Conservation (phyloP, 345 rosid genomes). For the Salix purpurea region DNA sequence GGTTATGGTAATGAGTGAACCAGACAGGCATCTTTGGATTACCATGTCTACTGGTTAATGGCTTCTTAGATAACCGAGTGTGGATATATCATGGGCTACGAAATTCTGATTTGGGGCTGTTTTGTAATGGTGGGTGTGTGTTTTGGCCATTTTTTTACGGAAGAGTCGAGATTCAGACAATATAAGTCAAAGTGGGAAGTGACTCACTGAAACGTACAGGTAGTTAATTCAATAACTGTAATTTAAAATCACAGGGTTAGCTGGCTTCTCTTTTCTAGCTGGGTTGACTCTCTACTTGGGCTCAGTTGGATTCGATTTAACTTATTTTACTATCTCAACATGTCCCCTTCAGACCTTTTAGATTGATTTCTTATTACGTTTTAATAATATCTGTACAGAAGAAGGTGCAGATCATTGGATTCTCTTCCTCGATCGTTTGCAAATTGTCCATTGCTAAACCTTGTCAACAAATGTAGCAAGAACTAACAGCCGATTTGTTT, state of each 20-base stretch:
- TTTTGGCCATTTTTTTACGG: not conserved
- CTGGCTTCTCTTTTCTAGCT: not conserved
- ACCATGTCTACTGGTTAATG: not conserved
- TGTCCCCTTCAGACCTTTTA: not conserved
- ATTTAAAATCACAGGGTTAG: not conserved
- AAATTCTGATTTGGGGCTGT: not conserved
- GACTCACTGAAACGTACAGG: not conserved
- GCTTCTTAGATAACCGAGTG: not conserved
- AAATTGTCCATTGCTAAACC: no score
- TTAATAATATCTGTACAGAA: no score
- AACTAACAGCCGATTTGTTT: no score
- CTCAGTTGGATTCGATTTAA: not conserved
- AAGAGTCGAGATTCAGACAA: slow-evolving; percentile 2
- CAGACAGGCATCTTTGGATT: not conserved
- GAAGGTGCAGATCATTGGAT: no score
- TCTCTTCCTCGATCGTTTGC: no score
- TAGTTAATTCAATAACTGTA: not conserved
- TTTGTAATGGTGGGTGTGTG: not conserved
- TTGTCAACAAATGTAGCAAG: no score
- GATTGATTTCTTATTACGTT: no score
- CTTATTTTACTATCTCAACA: not conserved
- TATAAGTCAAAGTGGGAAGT: not conserved
- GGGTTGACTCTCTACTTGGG: not conserved
- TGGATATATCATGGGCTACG: not conserved
- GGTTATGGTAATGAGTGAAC: slow-evolving; percentile 2